Percentiles rank a stretch among this genome's conserved stretches.
phyloP scores from a whole-genome alignment of 176 grass and related monocot species.

The Carex littledalei region DNA sequence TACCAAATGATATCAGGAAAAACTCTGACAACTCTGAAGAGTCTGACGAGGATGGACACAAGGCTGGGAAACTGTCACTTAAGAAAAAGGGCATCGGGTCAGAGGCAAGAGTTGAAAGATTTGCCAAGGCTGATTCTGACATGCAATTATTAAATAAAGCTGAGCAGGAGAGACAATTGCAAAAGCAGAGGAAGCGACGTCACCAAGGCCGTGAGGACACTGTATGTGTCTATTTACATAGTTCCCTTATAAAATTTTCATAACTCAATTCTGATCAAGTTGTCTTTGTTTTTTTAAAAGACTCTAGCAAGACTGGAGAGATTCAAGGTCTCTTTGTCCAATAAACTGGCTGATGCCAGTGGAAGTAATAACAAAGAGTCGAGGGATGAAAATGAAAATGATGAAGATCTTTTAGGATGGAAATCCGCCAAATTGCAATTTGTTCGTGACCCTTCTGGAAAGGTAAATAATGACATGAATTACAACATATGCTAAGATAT shows the following conservation, averaged over 20 bases:
- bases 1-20: conserved; percentile 40
- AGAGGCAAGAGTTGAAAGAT: conserved; percentile 69
- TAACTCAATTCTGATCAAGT: conserved; percentile 17
- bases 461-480: conserved; percentile 21
- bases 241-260: conserved; percentile 2
- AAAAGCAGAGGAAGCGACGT: conserved; percentile 74
- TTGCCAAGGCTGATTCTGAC: conserved; percentile 63
- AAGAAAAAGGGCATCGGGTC: conserved; percentile 95
- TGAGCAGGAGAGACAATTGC: conserved; percentile 82
- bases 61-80: conserved; percentile 71
- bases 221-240: conserved; percentile 42
- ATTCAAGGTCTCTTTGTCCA: conserved; percentile 61
- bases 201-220: conserved; percentile 80
- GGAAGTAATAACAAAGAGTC: conserved; percentile 22
- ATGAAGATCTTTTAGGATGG: conserved; percentile 67
- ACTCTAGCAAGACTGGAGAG: conserved; percentile 71
- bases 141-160: conserved; percentile 78
- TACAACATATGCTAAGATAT: conserved; percentile 4
- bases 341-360: conserved; percentile 27
- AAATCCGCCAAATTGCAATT: conserved; percentile 51
- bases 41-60: conserved; percentile 30
- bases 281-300: conserved; percentile 28
- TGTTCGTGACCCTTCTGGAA: conserved; percentile 50
- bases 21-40: conserved; percentile 28
- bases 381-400: neutral